Base-by-base conservation (phyloP, 208 protist species). In the Acanthamoeba healyi region DNA sequence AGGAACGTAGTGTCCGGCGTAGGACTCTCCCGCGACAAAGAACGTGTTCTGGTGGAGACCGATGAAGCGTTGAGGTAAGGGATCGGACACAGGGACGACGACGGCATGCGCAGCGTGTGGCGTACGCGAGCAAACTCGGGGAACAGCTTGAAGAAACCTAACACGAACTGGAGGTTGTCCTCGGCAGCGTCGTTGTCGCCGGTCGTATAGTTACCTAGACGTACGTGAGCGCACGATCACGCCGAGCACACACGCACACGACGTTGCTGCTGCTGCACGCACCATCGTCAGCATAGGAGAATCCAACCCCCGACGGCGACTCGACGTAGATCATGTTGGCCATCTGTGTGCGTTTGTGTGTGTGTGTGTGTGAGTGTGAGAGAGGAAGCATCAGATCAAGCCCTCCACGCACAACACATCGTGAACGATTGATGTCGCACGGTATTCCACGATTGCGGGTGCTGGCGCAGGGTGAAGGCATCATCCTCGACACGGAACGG, bases 141-240 rank as follows among this genome's bases (percentile, higher is more conserved):
- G 51, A 94, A 94, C 12, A 94, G 79, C 38, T 65, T 77, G 61
- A 90, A 90, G 81, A 94, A 94, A 17, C 74, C 93, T 38, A 93
- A 24, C 36, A 94, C 42, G 40, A 72, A 82, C 32, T 46, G 36
- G 38, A 84, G 36, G 82, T 94, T 94, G 58, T 94, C 93, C 26
- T 77, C 24, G 0, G 93, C 93, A 5, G 82, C 86, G 26, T 54
- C 29, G 58, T 29, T 36, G 40, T 94, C 93, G 34, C 58, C 81
- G 22, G 51, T 67, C n/a, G 77, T 89, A 24, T 91, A 94, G 46
- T 94, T 94, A 19, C 81, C 82, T 70, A 86, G 26, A 40, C 0
- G 5, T 0, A 14, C 58, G 19, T 7, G 26, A 36, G 61, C 61
- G 22, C 54, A 36, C 61, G 6, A 5, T 4, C 29, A 67, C 15